Conservation (phyloP, 1,139 yeast species). For the Debaryomyces robertsiae region DNA sequence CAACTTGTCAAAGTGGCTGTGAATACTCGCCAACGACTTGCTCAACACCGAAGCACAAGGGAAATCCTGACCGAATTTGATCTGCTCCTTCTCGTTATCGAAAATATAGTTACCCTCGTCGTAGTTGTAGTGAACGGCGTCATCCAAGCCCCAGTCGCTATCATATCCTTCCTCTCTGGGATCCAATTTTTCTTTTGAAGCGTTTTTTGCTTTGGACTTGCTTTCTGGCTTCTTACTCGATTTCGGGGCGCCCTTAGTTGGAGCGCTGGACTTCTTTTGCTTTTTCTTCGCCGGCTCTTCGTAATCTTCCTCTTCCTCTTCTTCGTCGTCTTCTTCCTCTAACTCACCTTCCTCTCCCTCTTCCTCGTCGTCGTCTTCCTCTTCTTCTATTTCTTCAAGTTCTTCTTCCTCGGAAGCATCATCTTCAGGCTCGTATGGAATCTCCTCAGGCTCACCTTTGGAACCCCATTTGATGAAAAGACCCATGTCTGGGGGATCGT, state of each 20-base stretch:
- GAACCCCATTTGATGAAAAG: constrained; percentile 47
- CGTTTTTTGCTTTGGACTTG: constrained; percentile 21
- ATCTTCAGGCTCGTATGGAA: constrained; percentile 19
- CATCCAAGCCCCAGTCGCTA: constrained; percentile 50
- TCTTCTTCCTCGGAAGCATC: constrained; percentile 23
- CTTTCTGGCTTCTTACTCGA: constrained; percentile 13
- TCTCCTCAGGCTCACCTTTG: constrained; percentile 29
- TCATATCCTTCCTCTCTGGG: constrained; percentile 32
- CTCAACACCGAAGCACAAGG: constrained; percentile 28
- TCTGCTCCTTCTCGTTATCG: constrained; percentile 36
- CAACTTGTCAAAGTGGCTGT: constrained; percentile 23
- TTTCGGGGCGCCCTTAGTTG: constrained; percentile 11
- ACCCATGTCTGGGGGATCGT: constrained; percentile 47
- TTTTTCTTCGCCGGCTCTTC: constrained; percentile 20
- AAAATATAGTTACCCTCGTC: constrained; percentile 39
- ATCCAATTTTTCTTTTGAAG: constrained; percentile 27
- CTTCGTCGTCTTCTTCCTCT: constrained; percentile 16
- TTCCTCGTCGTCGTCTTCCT: constrained; percentile 16
- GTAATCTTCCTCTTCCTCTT: constrained; percentile 16
- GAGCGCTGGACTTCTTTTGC: constrained; percentile 15
- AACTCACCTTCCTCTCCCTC: constrained; percentile 20
- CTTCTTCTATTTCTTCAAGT: constrained; percentile 19
- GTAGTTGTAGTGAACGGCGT: constrained; percentile 23
- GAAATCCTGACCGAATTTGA: constrained; percentile 25
- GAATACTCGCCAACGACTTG: constrained; percentile 19